Evolutionary conservation across 179 eudicot species (phyloP).

Genomic region (Nepenthes alata): DNA sequence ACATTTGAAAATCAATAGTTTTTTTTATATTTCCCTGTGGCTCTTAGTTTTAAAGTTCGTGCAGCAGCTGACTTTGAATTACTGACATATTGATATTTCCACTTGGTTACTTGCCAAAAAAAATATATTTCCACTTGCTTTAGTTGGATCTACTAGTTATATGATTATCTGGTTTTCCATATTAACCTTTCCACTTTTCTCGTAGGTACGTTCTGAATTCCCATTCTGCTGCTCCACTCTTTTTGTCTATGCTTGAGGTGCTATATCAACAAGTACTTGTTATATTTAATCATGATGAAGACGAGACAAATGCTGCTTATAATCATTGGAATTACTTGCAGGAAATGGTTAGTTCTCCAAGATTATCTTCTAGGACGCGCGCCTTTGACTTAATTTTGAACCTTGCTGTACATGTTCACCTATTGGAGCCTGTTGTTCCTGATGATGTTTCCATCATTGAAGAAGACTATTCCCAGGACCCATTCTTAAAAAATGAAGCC

Average conservation of each 20-base stretch:
- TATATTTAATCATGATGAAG: background rate
- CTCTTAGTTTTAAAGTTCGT: too few relatives aligned
- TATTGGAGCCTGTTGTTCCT: constrained; percentile 70
- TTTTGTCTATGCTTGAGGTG: constrained; percentile 88
- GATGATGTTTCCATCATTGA: constrained; percentile 67
- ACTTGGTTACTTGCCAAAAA: background rate
- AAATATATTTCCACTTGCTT: background rate
- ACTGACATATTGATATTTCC: too few relatives aligned
- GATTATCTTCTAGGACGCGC: constrained; percentile 57
- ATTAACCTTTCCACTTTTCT: constrained; percentile 8
- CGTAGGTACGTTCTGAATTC: constrained; percentile 83
- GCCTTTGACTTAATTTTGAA: constrained; percentile 88
- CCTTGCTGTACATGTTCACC: constrained; percentile 95
- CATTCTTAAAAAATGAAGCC: constrained; percentile 36
- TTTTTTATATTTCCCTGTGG: too few relatives aligned
- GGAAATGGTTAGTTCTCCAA: constrained; percentile 85
- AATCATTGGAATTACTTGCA: constrained; percentile 19
- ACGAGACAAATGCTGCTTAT: constrained; percentile 14
- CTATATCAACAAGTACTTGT: constrained; percentile 8
- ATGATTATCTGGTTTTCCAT: background rate
- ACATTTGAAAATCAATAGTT: too few relatives aligned
- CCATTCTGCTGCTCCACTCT: constrained; percentile 81
- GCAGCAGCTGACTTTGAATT: too few relatives aligned
- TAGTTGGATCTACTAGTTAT: background rate
- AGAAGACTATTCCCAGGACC: constrained; percentile 64